Base-by-base conservation (phyloP, 768 basidiomycete genomes). In the Russula sp. region DNA sequence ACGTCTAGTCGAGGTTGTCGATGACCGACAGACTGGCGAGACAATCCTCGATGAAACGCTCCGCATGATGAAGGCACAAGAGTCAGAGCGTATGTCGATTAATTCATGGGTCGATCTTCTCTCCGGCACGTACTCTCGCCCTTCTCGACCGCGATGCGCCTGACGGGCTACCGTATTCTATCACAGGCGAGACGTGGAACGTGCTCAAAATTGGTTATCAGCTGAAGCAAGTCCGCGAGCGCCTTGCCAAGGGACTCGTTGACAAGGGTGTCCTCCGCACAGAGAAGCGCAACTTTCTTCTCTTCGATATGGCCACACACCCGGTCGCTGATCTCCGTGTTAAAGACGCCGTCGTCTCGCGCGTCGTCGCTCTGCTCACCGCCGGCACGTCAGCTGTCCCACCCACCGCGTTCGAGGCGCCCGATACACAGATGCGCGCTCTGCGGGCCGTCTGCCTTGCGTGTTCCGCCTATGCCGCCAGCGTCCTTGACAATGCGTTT, bases 291-390 rank as follows among this genome's bases (percentile, higher is more conserved):
- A 98, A 98, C 75, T 99, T 99, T 75, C 83, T 99, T 55, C 80
- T 99, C 35, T 99, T 99, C 77, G 96, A 99, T 78, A 99, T 99
- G 96, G 96, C 97, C 18, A 99, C 96, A 0, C 96, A 99, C 74
- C 97, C 96, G 1, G 90, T 98, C 55, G 92, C 95, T 7, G 95
- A 98, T 75, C 82, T 91, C 13, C 88, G 91, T 62, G 87, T 87
- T 9, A 98, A 98, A 72, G 94, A 94, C 71, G 80, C 81, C 62
- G 83, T 98, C 70, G 80, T 98, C 71, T 75, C 79, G 14, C 88
- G 95, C 37, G 80, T 88, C 34, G 82, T 91, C 52, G 74, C 85
- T 14, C 82, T 98, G 27, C 81, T 98, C 70, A 93, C 94, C 10
- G 81, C 89, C 2, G 85, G 87, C 4, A 96, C 94, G 4, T 81